Percentiles rank a stretch among this genome's conserved stretches.
phyloP scores from a whole-genome alignment of 163 green algal genomes.

The Volvox carteri region DNA sequence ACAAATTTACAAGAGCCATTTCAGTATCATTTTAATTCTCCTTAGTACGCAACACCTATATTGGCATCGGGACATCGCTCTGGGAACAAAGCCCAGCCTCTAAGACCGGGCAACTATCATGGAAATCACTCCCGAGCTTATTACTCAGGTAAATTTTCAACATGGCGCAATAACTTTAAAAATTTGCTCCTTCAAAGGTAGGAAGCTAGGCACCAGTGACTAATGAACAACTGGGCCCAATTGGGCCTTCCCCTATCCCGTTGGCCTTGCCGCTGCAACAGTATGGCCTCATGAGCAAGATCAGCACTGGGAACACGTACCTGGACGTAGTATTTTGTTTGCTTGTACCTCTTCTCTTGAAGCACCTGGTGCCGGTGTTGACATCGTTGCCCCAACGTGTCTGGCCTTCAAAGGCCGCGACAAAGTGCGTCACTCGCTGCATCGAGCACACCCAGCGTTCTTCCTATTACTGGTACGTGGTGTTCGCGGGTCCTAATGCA shows the following conservation, averaged over 20 bases:
- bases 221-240: background rate
- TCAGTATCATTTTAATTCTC: too few species aligned
- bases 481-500: too few species aligned
- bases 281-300: conserved; percentile 47
- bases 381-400: background rate
- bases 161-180: background rate
- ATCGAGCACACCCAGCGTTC: conserved; percentile 32
- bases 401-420: background rate
- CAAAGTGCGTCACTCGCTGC: background rate
- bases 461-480: conserved; percentile 35
- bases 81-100: too few species aligned
- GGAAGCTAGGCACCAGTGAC: too few species aligned
- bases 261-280: background rate
- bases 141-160: background rate
- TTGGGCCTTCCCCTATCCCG: background rate
- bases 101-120: too few species aligned
- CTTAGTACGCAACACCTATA: too few species aligned
- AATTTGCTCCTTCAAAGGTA: too few species aligned
- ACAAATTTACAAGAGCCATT: too few species aligned
- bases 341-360: conserved; percentile 19
- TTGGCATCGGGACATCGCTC: too few species aligned
- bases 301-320: conserved; percentile 24
- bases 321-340: conserved; percentile 3
- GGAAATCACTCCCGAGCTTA: conserved; percentile 53
- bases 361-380: conserved; percentile 7